phyloP scores from a whole-genome alignment of 2,329 filamentous ascomycete genomes.

The Colletotrichum brevisporum region DNA sequence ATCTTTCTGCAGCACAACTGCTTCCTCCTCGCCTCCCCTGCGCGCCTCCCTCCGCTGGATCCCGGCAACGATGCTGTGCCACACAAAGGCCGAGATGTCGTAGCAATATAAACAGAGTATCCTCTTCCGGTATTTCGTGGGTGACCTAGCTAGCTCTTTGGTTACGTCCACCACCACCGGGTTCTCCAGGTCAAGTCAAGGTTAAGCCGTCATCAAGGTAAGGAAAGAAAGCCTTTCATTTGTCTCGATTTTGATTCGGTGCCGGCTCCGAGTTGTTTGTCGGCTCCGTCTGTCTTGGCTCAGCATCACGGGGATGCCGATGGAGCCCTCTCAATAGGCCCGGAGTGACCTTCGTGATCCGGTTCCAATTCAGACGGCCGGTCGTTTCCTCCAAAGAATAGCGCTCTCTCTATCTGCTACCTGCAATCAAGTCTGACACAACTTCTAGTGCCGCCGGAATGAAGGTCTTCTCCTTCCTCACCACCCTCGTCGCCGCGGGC shows the following conservation, averaged over 20 bases:
- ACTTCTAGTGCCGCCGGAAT: slow-evolving; percentile 33
- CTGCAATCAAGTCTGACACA: background rate
- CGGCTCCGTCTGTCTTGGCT: background rate
- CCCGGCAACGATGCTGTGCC: background rate
- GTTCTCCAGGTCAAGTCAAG: slow-evolving; percentile 4
- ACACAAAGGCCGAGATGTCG: background rate
- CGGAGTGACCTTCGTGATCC: background rate
- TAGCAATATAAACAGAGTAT: slow-evolving; percentile 34
- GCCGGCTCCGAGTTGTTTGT: background rate
- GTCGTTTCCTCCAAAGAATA: background rate
- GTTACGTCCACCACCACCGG: slow-evolving; percentile 19
- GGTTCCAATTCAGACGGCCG: background rate
- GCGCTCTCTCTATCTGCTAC: background rate
- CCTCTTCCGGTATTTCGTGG: background rate
- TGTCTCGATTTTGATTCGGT: background rate
- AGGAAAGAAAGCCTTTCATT: slow-evolving; percentile 16
- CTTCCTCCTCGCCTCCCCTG: slow-evolving; percentile 17
- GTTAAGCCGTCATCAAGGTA: slow-evolving; percentile 16
- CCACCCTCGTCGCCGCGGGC: slow-evolving; percentile 38
- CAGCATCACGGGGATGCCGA: too few species aligned
- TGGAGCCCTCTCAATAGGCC: too few species aligned
- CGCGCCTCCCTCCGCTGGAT: slow-evolving; percentile 10
- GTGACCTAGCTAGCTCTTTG: slow-evolving; percentile 10
- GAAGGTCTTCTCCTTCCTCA: slow-evolving; percentile 40
- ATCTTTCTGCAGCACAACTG: slow-evolving; percentile 22